Conservation (phyloP, 306 rosid species). For the Sindora glabra region DNA sequence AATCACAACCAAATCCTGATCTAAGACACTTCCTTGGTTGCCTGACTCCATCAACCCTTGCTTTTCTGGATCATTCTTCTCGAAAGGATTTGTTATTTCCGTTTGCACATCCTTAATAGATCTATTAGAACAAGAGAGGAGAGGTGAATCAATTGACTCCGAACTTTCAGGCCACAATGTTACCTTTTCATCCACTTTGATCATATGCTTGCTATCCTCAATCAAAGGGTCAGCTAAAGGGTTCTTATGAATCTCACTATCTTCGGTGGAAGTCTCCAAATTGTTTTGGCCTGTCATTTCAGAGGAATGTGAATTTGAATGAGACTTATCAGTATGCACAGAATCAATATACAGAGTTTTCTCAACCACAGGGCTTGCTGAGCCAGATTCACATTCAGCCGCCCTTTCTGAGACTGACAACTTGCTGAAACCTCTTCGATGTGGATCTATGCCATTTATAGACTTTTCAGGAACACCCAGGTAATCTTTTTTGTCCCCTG, state of each 20-base stretch:
- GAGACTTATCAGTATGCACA: conserved; percentile 33
- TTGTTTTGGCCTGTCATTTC: conserved; percentile 24
- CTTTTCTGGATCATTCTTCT: conserved; percentile 20
- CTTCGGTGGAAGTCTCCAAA: conserved; percentile 25
- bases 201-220: conserved; percentile 28
- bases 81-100: conserved; percentile 20
- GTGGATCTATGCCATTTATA: conserved; percentile 26
- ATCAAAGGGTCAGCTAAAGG: conserved; percentile 25
- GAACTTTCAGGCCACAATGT: conserved; percentile 19
- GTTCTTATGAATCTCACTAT: conserved; percentile 13
- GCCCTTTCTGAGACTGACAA: conserved; percentile 10
- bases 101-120: conserved; percentile 15
- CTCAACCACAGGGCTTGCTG: conserved; percentile 49
- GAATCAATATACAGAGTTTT: conserved; percentile 77
- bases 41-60: conserved; percentile 19
- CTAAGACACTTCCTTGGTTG: conserved; percentile 10
- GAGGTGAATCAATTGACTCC: conserved; percentile 30
- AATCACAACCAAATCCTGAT: conserved; percentile 7
- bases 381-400: conserved; percentile 22
- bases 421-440: conserved; percentile 24
- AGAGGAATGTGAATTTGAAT: conserved; percentile 36
- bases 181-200: conserved; percentile 21
- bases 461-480: conserved; percentile 30
- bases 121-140: conserved; percentile 17
- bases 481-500: conserved; percentile 20